These are phyloP conservation scores for Blastobotrys elegans DNA, from an alignment of 1,139 yeast genomes.

Conservation along the genomic window DNA sequence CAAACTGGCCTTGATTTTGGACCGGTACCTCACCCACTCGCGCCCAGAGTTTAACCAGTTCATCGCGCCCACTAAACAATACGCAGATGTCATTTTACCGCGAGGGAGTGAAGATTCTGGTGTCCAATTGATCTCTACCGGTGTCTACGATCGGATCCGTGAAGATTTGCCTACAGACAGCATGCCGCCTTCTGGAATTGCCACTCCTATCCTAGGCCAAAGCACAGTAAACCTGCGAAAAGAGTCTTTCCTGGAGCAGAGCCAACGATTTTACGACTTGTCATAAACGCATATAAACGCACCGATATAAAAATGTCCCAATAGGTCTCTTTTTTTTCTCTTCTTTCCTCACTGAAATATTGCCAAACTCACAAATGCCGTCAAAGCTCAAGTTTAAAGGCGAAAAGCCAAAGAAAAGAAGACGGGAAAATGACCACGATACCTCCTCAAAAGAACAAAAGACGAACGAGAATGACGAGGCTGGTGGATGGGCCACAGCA, in stretches of 20 bases:
- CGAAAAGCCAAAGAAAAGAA: slow-evolving; percentile 33
- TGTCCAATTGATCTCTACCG: slow-evolving; percentile 67
- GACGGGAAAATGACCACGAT: slow-evolving; percentile 14
- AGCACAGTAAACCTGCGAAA: slow-evolving; percentile 17
- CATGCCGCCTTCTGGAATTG: slow-evolving; percentile 7
- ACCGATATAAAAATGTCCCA: too few species aligned
- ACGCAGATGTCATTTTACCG: slow-evolving; percentile 80
- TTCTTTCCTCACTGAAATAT: too few species aligned
- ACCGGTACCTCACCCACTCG: slow-evolving; percentile 57
- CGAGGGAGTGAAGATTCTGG: slow-evolving; percentile 60
- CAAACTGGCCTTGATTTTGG: slow-evolving; percentile 48
- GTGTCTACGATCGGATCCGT: slow-evolving; percentile 46
- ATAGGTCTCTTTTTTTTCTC: too few species aligned
- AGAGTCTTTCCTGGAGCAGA: slow-evolving; percentile 23
- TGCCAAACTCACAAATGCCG: slow-evolving; percentile 32
- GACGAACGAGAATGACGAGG: slow-evolving; percentile 12
- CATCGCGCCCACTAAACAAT: slow-evolving; percentile 65
- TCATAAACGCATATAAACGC: slow-evolving; percentile 5
- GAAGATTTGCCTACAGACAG: slow-evolving; percentile 20
- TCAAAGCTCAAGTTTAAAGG: slow-evolving; percentile 43
- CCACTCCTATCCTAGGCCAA: slow-evolving; percentile 8
- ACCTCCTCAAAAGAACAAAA: slow-evolving; percentile 22
- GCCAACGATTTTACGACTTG: slow-evolving; percentile 22
- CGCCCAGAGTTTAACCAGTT: slow-evolving; percentile 73
- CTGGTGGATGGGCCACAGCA: slow-evolving; percentile 39